phyloP scores from a whole-genome alignment of 2,329 filamentous ascomycete genomes.

The Dendryphion nanum region DNA sequence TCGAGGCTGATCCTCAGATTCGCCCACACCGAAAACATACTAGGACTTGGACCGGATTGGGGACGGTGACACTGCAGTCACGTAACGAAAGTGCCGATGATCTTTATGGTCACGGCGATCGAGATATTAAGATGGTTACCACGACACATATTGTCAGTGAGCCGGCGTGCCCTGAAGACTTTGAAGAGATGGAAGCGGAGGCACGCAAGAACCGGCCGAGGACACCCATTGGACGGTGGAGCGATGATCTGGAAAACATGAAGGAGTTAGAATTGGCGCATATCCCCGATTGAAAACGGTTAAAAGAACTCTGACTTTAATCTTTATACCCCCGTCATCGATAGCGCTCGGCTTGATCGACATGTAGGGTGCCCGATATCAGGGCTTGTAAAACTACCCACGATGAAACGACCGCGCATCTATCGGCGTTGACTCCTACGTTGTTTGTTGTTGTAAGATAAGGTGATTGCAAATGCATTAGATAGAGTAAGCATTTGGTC shows the following conservation, averaged over 20 bases:
- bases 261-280: slow-evolving; percentile 16
- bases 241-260: slow-evolving; percentile 27
- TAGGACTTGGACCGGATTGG: slow-evolving; percentile 10
- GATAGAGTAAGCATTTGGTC: too few relatives aligned
- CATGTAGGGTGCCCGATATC: too few relatives aligned
- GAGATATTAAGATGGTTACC: slow-evolving; percentile 36
- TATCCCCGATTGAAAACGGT: slow-evolving; percentile 10
- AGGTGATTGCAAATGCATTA: too few relatives aligned
- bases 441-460: too few relatives aligned
- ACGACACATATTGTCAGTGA: slow-evolving; percentile 34
- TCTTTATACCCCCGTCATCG: too few relatives aligned
- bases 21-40: slow-evolving; percentile 1
- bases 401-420: too few relatives aligned
- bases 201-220: slow-evolving; percentile 21
- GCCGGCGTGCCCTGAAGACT: slow-evolving; percentile 31
- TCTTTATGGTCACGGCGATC: slow-evolving; percentile 18
- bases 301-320: too few relatives aligned
- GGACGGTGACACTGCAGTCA: slow-evolving; percentile 15
- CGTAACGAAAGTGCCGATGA: slow-evolving; percentile 26
- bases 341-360: too few relatives aligned
- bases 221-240: slow-evolving; percentile 31
- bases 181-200: slow-evolving; percentile 31
- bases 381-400: too few relatives aligned
- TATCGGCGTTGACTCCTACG: too few relatives aligned
- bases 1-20: slow-evolving; percentile 27